Conservation (phyloP, 2,329 filamentous ascomycete genomes). For the Paradendryphiella salina region DNA sequence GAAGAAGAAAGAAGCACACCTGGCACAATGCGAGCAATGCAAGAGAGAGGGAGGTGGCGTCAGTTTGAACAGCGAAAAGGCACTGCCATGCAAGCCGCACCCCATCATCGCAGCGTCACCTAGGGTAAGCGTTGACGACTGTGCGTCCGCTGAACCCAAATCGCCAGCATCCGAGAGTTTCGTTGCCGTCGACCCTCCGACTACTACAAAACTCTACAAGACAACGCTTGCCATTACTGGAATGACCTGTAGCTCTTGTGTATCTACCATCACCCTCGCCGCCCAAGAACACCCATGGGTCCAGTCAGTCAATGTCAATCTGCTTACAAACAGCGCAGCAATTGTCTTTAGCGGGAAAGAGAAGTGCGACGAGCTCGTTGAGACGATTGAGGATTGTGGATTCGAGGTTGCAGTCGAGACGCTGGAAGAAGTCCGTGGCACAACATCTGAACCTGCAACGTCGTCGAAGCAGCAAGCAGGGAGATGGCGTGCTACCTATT, state of each 20-base stretch:
- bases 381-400: constrained; percentile 56
- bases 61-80: constrained; percentile 15
- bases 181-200: constrained; percentile 20
- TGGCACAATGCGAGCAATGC: constrained; percentile 44
- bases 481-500: constrained; percentile 51
- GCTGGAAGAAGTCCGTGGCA: constrained; percentile 26
- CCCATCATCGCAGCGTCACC: constrained; percentile 16
- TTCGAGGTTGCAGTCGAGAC: constrained; percentile 49
- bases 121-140: constrained; percentile 20
- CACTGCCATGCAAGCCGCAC: constrained; percentile 18
- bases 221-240: constrained; percentile 57
- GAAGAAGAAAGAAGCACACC: constrained; percentile 38
- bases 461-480: constrained; percentile 22
- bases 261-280: constrained; percentile 55
- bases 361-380: constrained; percentile 51
- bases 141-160: constrained; percentile 10
- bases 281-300: constrained; percentile 55
- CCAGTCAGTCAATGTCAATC: constrained; percentile 54
- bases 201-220: constrained; percentile 19
- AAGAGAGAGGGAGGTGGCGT: constrained; percentile 36
- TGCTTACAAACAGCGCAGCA: constrained; percentile 56
- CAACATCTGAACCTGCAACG: not conserved
- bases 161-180: constrained; percentile 23
- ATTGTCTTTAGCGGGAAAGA: constrained; percentile 55
- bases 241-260: constrained; percentile 65